These are phyloP conservation scores for Rhodotorula sp. DNA, from an alignment of 1,284 basidiomycete species.

Conservation along the genomic window DNA sequence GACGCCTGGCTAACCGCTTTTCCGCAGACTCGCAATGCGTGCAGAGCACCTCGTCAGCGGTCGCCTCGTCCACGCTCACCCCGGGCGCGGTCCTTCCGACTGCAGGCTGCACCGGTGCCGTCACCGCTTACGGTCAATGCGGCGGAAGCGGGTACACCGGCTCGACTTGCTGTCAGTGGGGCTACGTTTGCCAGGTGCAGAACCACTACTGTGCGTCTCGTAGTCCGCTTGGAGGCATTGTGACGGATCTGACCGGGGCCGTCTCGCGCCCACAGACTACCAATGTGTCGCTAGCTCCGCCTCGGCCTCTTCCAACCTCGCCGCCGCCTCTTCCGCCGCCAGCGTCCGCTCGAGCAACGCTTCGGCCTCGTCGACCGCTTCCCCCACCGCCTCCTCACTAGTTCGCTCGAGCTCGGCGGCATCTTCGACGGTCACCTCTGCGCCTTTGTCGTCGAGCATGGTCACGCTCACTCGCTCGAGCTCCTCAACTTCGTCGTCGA, in stretches of 20 bases:
- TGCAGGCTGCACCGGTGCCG: too few relatives aligned
- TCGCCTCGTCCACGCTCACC: too few relatives aligned
- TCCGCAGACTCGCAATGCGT: too few relatives aligned
- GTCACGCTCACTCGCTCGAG: background rate
- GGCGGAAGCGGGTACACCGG: background rate
- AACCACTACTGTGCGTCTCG: too few relatives aligned
- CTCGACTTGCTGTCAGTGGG: background rate
- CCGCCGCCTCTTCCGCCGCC: background rate
- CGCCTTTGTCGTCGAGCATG: slow-evolving; percentile 2
- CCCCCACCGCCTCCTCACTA: background rate
- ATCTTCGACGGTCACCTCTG: background rate
- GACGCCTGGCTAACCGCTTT: too few relatives aligned
- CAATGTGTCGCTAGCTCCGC: background rate
- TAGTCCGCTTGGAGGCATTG: too few relatives aligned
- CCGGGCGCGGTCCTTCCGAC: too few relatives aligned
- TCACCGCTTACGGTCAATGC: too few relatives aligned
- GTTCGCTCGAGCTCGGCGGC: background rate
- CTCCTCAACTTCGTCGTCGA: background rate
- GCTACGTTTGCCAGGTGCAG: background rate
- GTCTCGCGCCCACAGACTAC: too few relatives aligned
- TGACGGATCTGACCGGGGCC: too few relatives aligned
- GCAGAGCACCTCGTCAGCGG: too few relatives aligned
- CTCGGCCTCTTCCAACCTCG: background rate
- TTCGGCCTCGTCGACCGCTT: background rate
- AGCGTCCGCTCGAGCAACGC: background rate